Evolutionary conservation across 1,139 yeast species (phyloP).

Genomic region (Yamadazyma atlantica): DNA sequence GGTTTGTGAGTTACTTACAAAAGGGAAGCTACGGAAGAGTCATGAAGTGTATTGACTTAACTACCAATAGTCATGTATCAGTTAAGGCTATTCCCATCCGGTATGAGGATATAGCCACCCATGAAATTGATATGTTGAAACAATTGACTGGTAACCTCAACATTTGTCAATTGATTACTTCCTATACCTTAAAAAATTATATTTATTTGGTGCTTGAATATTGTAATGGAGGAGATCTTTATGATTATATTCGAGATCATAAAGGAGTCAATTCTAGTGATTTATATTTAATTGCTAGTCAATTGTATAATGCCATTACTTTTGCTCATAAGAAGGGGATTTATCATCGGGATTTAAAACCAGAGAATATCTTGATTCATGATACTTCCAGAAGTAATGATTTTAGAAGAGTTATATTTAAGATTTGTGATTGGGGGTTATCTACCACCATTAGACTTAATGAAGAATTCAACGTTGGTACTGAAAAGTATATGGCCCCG

Average conservation of each 20-base stretch:
- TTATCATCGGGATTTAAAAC: constrained; percentile 56
- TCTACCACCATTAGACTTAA: constrained; percentile 38
- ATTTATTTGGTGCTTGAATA: constrained; percentile 49
- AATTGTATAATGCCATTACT: constrained; percentile 38
- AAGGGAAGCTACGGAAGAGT: constrained; percentile 57
- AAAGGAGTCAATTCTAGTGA: constrained; percentile 23
- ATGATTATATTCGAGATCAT: constrained; percentile 22
- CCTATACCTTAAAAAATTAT: constrained; percentile 40
- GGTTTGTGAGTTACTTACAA: constrained; percentile 40
- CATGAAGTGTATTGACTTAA: constrained; percentile 42
- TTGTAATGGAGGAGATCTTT: constrained; percentile 41
- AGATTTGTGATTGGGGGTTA: constrained; percentile 60
- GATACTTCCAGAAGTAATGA: constrained; percentile 8
- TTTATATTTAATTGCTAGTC: constrained; percentile 28
- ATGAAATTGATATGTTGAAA: constrained; percentile 45
- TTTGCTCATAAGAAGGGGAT: constrained; percentile 45
- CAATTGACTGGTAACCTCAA: constrained; percentile 34
- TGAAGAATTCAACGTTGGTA: constrained; percentile 51
- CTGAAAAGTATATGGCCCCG: constrained; percentile 61
- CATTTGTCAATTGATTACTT: constrained; percentile 45
- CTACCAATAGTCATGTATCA: constrained; percentile 33
- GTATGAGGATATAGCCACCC: constrained; percentile 35
- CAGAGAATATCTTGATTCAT: constrained; percentile 50
- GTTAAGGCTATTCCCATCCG: constrained; percentile 17
- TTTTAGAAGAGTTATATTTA: constrained; percentile 25